These are phyloP conservation scores for Apophysomyces variabilis DNA, from an alignment of 371 early-diverging fungal species.

Conservation along the genomic window DNA sequence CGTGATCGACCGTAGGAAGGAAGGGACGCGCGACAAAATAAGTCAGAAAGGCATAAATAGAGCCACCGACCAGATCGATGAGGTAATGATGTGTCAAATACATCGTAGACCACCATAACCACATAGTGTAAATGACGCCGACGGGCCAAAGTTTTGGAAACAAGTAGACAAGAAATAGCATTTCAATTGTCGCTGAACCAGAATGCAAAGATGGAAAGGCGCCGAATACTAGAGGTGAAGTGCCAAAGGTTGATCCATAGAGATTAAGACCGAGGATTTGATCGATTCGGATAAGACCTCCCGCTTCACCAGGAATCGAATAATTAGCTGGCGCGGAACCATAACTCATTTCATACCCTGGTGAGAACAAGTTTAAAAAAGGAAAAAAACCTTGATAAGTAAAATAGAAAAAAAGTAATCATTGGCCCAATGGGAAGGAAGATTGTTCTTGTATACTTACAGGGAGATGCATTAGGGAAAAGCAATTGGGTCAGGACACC, in stretches of 20 bases:
- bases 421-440: neutral
- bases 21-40: slow-evolving; percentile 49
- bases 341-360: slow-evolving; percentile 69
- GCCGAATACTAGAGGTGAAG: slow-evolving; percentile 79
- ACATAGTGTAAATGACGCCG: slow-evolving; percentile 57
- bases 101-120: slow-evolving; percentile 83
- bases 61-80: slow-evolving; percentile 74
- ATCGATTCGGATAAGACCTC: slow-evolving; percentile 73
- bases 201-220: slow-evolving; percentile 80
- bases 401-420: neutral
- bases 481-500: slow-evolving; percentile 73
- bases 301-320: slow-evolving; percentile 74
- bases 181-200: slow-evolving; percentile 71
- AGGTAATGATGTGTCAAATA: slow-evolving; percentile 78
- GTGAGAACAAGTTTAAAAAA: slow-evolving; percentile 2
- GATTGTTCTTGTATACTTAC: slow-evolving; percentile 49
- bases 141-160: slow-evolving; percentile 56
- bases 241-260: slow-evolving; percentile 69
- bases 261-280: slow-evolving; percentile 65
- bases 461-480: slow-evolving; percentile 78
- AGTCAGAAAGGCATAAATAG: slow-evolving; percentile 65
- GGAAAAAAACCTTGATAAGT: slow-evolving; percentile 8
- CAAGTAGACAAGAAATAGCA: slow-evolving; percentile 60
- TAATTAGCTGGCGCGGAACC: slow-evolving; percentile 68
- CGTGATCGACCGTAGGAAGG: slow-evolving; percentile 30